Percentiles rank a stretch among this genome's conserved stretches.
These are phyloP conservation scores for Circinella minor DNA, from an alignment of 371 early-diverging fungal genomes.

Conservation along the genomic window DNA sequence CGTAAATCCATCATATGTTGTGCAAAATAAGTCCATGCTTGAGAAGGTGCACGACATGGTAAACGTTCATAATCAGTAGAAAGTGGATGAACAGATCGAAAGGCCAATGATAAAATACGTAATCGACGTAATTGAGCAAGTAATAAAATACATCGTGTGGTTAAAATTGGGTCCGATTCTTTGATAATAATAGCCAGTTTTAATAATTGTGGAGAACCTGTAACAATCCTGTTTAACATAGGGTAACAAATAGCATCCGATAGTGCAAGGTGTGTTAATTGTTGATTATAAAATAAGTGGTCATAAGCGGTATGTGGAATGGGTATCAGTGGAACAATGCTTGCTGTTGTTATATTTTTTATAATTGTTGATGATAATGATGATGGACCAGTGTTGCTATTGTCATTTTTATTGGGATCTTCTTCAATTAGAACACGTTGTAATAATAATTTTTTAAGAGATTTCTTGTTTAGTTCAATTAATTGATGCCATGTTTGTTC, in stretches of 20 bases:
- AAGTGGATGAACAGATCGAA: slow-evolving; percentile 32
- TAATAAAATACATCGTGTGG: slow-evolving; percentile 21
- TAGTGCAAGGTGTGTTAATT: slow-evolving; percentile 39
- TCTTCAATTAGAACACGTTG: slow-evolving; percentile 40
- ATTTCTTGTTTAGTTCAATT: slow-evolving; percentile 16
- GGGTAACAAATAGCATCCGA: slow-evolving; percentile 38
- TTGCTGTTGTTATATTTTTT: slow-evolving; percentile 20
- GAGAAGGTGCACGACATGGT: slow-evolving; percentile 39
- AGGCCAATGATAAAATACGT: slow-evolving; percentile 41
- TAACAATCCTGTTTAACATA: slow-evolving; percentile 25
- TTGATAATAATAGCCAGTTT: slow-evolving; percentile 45
- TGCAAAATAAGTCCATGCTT: slow-evolving; percentile 38
- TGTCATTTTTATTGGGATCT: slow-evolving; percentile 1
- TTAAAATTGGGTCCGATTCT: slow-evolving; percentile 32
- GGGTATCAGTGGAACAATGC: slow-evolving; percentile 17
- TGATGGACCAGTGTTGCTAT: too few species aligned
- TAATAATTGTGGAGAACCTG: slow-evolving; percentile 34
- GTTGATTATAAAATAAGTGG: slow-evolving; percentile 13
- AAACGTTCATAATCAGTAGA: slow-evolving; percentile 29
- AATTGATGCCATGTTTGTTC: slow-evolving; percentile 27
- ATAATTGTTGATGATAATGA: background rate
- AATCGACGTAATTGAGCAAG: slow-evolving; percentile 26
- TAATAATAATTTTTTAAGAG: slow-evolving; percentile 27
- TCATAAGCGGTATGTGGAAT: slow-evolving; percentile 28
- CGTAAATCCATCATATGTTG: slow-evolving; percentile 23